Conservation (phyloP, 768 basidiomycete genomes). For the Podaxis sp. region DNA sequence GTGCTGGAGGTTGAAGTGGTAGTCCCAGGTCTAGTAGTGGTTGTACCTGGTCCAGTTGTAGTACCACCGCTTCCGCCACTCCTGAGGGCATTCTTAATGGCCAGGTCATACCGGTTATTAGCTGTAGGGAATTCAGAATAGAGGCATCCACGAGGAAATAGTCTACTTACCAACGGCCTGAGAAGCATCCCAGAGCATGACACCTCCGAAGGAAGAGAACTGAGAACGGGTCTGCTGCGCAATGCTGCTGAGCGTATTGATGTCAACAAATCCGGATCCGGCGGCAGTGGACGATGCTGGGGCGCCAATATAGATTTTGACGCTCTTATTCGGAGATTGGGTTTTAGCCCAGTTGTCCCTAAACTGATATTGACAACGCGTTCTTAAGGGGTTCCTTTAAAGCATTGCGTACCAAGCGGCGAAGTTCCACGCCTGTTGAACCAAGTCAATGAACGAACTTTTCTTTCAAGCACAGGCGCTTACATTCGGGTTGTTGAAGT, state of each 20-base stretch:
- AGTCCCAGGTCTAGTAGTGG: constrained; percentile 20
- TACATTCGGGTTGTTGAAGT: constrained; percentile 41
- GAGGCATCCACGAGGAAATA: not conserved
- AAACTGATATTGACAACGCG: not conserved
- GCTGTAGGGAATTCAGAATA: constrained; percentile 18
- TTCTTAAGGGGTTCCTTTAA: not conserved
- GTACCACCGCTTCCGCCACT: constrained; percentile 20
- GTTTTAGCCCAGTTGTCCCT: constrained; percentile 61
- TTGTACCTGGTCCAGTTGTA: constrained; percentile 17
- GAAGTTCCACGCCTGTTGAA: constrained; percentile 46
- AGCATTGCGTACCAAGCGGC: constrained; percentile 35
- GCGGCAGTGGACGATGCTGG: constrained; percentile 52
- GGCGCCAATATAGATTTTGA: constrained; percentile 58
- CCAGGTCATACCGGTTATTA: constrained; percentile 41
- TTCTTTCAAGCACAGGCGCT: constrained; percentile 14
- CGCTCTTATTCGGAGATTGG: constrained; percentile 47
- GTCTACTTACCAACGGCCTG: constrained; percentile 34
- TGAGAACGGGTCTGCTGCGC: constrained; percentile 38
- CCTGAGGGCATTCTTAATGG: constrained; percentile 41
- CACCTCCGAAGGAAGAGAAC: constrained; percentile 56
- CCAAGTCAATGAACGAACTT: not conserved
- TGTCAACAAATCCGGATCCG: constrained; percentile 52
- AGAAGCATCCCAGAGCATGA: constrained; percentile 43
- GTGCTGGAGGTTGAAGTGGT: constrained; percentile 23
- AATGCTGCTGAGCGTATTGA: constrained; percentile 39